These are phyloP conservation scores for Tricholoma bakamatsutake DNA, from an alignment of 768 basidiomycete species.

Conservation along the genomic window DNA sequence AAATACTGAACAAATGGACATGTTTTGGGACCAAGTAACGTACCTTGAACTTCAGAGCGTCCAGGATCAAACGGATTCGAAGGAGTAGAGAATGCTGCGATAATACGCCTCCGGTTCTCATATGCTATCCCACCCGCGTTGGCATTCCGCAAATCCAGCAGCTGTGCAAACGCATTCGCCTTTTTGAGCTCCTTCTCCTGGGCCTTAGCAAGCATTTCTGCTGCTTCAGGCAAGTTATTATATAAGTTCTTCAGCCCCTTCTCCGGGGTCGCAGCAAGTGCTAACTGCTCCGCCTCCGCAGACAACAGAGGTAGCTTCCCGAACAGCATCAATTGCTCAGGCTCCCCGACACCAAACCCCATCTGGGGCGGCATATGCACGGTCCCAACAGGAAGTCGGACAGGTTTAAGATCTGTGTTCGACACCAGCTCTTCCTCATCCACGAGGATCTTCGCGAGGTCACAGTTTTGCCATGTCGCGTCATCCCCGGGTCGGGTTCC, in stretches of 20 bases:
- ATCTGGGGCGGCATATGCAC: slow-evolving; percentile 46
- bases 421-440: slow-evolving; percentile 41
- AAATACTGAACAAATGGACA: background rate
- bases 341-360: slow-evolving; percentile 61
- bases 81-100: slow-evolving; percentile 70
- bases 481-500: slow-evolving; percentile 65
- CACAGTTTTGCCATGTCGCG: slow-evolving; percentile 58
- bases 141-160: slow-evolving; percentile 84
- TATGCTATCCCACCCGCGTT: slow-evolving; percentile 81
- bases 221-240: no score
- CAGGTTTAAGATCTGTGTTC: slow-evolving; percentile 18
- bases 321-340: slow-evolving; percentile 61
- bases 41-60: slow-evolving; percentile 87
- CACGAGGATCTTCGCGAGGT: slow-evolving; percentile 61
- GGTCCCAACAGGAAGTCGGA: slow-evolving; percentile 27
- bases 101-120: slow-evolving; percentile 78
- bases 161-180: slow-evolving; percentile 52
- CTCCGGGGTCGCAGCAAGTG: slow-evolving; percentile 16
- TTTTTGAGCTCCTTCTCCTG: slow-evolving; percentile 35
- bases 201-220: slow-evolving; percentile 12
- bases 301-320: slow-evolving; percentile 55
- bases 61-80: slow-evolving; percentile 72
- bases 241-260: slow-evolving; percentile 34
- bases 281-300: slow-evolving; percentile 18
- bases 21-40: background rate